Percentiles rank a stretch among this genome's conserved stretches.
Evolutionary conservation across 2,329 filamentous ascomycete genomes (phyloP).

Genomic region (Fusarium sp.): DNA sequence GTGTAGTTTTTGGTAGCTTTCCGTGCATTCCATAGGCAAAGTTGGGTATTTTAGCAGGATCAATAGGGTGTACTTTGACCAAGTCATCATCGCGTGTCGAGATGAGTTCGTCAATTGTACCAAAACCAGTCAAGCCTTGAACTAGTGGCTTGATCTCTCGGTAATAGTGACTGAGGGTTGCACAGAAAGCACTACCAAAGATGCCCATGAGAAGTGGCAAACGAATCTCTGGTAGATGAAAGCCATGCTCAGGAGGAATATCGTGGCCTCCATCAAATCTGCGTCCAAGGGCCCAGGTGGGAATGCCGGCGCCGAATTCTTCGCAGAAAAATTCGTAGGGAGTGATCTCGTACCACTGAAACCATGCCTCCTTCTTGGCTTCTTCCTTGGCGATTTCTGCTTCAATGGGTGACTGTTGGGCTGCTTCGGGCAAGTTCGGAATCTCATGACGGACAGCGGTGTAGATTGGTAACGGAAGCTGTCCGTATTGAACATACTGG

Average conservation of each 20-base stretch:
- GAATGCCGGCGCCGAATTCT: conserved; percentile 91
- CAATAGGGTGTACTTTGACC: conserved; percentile 93
- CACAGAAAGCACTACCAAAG: conserved; percentile 98
- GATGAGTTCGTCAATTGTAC: conserved; percentile 84
- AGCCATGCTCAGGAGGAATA: conserved; percentile 70
- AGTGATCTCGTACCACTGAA: conserved; percentile 97
- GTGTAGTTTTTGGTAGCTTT: conserved; percentile 81
- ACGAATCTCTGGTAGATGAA: conserved; percentile 85
- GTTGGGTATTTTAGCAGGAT: conserved; percentile 92
- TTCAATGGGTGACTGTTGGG: conserved; percentile 47
- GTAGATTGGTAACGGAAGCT: conserved; percentile 93
- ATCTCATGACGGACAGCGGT: conserved; percentile 97
- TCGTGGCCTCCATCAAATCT: conserved; percentile 79
- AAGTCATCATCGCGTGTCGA: conserved; percentile 86
- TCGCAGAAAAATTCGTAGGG: conserved; percentile 97
- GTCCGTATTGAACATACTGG: conserved; percentile 80
- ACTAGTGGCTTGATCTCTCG: conserved; percentile 90
- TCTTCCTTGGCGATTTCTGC: conserved; percentile 57
- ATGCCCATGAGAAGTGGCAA: conserved; percentile 90
- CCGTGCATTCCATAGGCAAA: conserved; percentile 86
- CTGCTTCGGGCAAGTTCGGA: conserved; percentile 69
- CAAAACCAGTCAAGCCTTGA: conserved; percentile 80
- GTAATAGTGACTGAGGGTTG: conserved; percentile 96
- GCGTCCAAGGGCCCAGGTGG: conserved; percentile 92
- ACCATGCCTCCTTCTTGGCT: conserved; percentile 82